Evolutionary conservation across 768 basidiomycete species (phyloP), one percentile per base, ranked within the genome.

Genomic region (Pseudohyphozyma bogoriensis): DNA sequence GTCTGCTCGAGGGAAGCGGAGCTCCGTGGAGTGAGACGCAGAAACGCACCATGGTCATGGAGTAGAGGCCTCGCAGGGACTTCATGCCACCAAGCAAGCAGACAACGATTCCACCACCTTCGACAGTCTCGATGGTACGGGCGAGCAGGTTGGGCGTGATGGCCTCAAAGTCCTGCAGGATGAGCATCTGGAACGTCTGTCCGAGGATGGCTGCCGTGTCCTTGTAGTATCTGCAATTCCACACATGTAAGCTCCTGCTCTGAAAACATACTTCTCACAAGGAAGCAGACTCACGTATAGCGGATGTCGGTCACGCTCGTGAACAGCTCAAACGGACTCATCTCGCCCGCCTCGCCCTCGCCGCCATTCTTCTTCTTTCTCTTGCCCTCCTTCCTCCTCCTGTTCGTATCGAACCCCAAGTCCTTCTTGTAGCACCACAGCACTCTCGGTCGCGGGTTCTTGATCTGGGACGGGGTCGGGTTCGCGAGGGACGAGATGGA

Each of bases 341-440:
- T 88, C 60, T 99, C 91, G 71, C 95, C 92, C 3, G 86, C 83
- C 70, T 99, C 93, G 29, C 95, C 81, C 36, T 90, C 82, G 8
- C 93, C 93, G 74, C 95, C 97, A 33, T 95, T 84, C 72, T 99
- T 92, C 55, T 89, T 80, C 74, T 95, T 97, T 67, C 96, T 90
- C 76, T 92, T 97, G 32, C 85, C 87, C 74, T 97, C 93, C 52
- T 91, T 82, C 74, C 96, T 95, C 76, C 95, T 97, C 33, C 93
- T 85, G 75, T 97, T 92, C 66, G 88, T 89, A 12, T 90, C 91
- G 71, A 99, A 99, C 0, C 92, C 93, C 0, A 99, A 79, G 40
- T 97, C 92, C 72, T 96, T 97, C 77, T 95, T 97, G 79, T 99
- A 99, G 69, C 91, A 95, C 95, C 95, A 99, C 62, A 97, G 76